Conservation (phyloP, 1,284 basidiomycete species). For the Trichosporon sp. region DNA sequence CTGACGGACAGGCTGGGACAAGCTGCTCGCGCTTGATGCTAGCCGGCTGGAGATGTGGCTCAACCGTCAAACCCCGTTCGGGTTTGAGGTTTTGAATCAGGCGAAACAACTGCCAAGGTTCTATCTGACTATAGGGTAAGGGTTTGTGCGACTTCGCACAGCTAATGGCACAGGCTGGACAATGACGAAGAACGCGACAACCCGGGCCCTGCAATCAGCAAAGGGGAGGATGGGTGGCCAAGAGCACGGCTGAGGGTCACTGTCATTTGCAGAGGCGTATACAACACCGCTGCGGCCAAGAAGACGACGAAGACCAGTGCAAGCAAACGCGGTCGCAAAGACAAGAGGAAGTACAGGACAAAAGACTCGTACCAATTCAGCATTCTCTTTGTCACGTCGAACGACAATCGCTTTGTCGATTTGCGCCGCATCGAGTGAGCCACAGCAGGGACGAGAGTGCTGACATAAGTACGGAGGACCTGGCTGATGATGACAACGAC, state of each 20-base stretch:
- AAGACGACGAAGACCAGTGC: not conserved
- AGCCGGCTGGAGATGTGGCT: constrained; percentile 28
- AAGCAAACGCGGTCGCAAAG: not conserved
- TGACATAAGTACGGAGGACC: constrained; percentile 21
- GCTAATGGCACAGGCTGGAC: not conserved
- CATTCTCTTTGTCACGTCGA: constrained; percentile 19
- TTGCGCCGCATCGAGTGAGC: constrained; percentile 12
- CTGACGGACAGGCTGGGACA: constrained; percentile 23
- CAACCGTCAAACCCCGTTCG: constrained; percentile 27
- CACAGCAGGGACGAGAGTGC: not conserved
- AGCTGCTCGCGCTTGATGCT: constrained; percentile 22
- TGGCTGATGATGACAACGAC: constrained; percentile 14
- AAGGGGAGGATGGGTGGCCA: constrained; percentile 15
- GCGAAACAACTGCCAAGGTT: constrained; percentile 24
- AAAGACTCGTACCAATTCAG: constrained; percentile 18
- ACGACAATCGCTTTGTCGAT: constrained; percentile 21
- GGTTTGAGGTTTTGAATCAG: constrained; percentile 18
- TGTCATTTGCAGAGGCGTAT: constrained; percentile 4
- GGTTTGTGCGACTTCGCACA: too few species aligned
- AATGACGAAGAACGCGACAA: not conserved
- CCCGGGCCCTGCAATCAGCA: not conserved
- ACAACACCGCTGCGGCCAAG: constrained; percentile 2
- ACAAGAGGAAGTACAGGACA: not conserved
- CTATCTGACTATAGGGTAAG: not conserved
- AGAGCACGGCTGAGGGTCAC: constrained; percentile 6